A percentile compares a stretch with the other conserved stretches of the same genome.
phyloP scores from a whole-genome alignment of 2,329 filamentous ascomycete species.

The Chaetomium strumarium region DNA sequence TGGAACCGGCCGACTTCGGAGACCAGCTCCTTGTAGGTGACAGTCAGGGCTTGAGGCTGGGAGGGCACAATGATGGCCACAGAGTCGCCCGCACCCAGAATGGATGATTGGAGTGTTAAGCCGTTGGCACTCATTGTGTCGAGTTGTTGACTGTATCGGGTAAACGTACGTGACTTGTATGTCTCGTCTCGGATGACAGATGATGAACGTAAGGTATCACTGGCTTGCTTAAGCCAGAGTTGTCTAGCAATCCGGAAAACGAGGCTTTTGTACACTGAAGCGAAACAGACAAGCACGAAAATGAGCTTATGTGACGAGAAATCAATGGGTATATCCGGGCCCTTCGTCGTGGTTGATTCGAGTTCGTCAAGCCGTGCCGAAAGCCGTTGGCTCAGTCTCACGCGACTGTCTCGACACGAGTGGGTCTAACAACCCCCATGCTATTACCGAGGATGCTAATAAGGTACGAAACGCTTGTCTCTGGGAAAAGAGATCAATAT shows the following conservation, averaged over 20 bases:
- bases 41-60: slow-evolving; percentile 53
- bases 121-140: slow-evolving; percentile 28
- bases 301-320: too few species aligned
- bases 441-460: background rate
- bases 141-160: background rate
- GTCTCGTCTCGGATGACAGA: background rate
- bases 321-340: background rate
- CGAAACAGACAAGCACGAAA: too few species aligned
- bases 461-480: too few species aligned
- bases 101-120: slow-evolving; percentile 45
- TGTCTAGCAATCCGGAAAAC: background rate
- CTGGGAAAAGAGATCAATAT: too few species aligned
- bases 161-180: too few species aligned
- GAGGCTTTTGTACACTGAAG: too few species aligned
- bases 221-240: background rate
- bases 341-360: too few species aligned
- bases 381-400: slow-evolving; percentile 9
- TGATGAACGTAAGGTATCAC: background rate
- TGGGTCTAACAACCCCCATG: slow-evolving; percentile 9
- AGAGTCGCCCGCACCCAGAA: slow-evolving; percentile 40
- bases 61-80: slow-evolving; percentile 69
- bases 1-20: slow-evolving; percentile 66
- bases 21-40: slow-evolving; percentile 64
- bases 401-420: slow-evolving; percentile 10
- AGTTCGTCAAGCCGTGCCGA: background rate